Evolutionary conservation across 106 monocot species (phyloP).

Genomic region (Amphibolis antarctica): DNA sequence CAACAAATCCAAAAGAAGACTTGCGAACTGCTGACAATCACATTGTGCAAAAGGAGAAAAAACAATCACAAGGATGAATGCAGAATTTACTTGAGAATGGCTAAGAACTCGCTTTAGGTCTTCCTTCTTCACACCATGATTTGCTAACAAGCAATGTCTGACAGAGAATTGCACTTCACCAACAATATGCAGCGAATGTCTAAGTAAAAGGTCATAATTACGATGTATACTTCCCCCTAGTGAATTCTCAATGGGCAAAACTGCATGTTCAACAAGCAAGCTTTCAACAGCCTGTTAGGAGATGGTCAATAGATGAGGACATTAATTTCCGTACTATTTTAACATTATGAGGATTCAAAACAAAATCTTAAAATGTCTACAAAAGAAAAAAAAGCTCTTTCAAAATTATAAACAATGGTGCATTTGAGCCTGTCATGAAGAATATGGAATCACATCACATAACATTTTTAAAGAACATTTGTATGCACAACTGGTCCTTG

Average conservation of each 20-base stretch:
- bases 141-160: slow-evolving; percentile 80
- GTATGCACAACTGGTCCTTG: no score
- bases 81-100: slow-evolving; percentile 67
- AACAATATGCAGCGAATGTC: slow-evolving; percentile 84
- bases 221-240: slow-evolving; percentile 90
- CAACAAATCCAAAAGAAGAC: background rate
- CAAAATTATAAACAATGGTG: no score
- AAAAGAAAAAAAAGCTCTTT: no score
- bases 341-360: no score
- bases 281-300: slow-evolving; percentile 69
- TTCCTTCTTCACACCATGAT: slow-evolving; percentile 62
- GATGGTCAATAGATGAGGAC: background rate
- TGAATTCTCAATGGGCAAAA: slow-evolving; percentile 94
- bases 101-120: slow-evolving; percentile 76
- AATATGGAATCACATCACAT: no score
- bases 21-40: background rate
- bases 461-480: no score
- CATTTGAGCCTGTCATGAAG: no score
- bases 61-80: background rate
- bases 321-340: no score
- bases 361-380: no score
- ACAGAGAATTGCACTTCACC: slow-evolving; percentile 89
- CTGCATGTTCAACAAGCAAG: slow-evolving; percentile 82
- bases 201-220: slow-evolving; percentile 86
- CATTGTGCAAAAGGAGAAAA: background rate